Evolutionary conservation across 1,139 yeast genomes (phyloP).

Genomic region (Eremothecium cymbalariae): DNA sequence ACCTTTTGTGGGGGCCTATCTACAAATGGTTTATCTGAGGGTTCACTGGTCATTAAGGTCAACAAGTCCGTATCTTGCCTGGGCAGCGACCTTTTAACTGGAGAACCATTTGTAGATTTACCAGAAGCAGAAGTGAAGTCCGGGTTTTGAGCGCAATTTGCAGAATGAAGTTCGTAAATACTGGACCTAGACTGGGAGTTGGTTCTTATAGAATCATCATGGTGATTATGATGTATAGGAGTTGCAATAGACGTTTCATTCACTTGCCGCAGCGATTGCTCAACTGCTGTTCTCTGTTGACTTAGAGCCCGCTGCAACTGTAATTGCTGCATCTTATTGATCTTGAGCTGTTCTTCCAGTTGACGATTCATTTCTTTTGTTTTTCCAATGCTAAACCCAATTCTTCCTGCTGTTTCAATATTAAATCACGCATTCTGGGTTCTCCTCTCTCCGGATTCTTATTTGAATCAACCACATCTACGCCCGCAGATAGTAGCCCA

Average conservation of each 20-base stretch:
- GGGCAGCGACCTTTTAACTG: neutral
- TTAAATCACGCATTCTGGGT: constrained; percentile 13
- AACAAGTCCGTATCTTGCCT: no score
- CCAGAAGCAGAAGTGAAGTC: no score
- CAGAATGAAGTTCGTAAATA: no score
- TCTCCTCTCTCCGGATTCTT: constrained; percentile 2
- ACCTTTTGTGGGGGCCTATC: no score
- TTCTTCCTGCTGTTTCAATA: constrained; percentile 28
- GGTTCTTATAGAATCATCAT: constrained; percentile 16
- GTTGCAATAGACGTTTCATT: no score
- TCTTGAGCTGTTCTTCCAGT: constrained; percentile 25
- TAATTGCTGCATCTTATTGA: constrained; percentile 25
- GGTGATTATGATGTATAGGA: no score
- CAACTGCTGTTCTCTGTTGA: constrained; percentile 20
- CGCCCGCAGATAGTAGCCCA: neutral
- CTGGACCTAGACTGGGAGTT: constrained; percentile 11
- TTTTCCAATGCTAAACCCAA: constrained; percentile 25
- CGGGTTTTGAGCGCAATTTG: no score
- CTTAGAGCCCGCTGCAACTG: constrained; percentile 21
- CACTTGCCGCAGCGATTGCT: no score
- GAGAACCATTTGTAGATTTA: constrained; percentile 4
- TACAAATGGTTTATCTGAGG: no score
- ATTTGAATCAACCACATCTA: neutral
- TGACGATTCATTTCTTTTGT: constrained; percentile 27
- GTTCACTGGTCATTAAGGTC: no score